These are phyloP conservation scores for Solanum ahanhuiri DNA, from an alignment of 257 asterid species.

Conservation along the genomic window DNA sequence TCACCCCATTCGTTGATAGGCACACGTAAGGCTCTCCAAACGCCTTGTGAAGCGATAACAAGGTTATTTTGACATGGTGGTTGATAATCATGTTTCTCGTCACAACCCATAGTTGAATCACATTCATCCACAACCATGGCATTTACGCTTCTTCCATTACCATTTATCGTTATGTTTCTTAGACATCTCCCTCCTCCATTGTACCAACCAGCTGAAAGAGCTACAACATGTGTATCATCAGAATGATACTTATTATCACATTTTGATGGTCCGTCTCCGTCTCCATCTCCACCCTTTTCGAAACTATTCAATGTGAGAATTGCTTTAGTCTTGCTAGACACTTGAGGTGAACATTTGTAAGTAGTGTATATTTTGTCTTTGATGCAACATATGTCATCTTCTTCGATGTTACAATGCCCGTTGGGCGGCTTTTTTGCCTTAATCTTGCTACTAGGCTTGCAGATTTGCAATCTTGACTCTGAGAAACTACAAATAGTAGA, in stretches of 20 bases:
- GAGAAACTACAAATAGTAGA: neutral
- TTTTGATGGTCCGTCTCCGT: slow-evolving; percentile 33
- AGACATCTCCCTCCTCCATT: slow-evolving; percentile 23
- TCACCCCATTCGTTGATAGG: slow-evolving; percentile 1
- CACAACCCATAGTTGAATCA: slow-evolving; percentile 19
- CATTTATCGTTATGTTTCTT: slow-evolving; percentile 14
- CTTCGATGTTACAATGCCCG: slow-evolving; percentile 26
- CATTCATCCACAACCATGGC: slow-evolving; percentile 42
- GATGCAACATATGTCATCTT: slow-evolving; percentile 32
- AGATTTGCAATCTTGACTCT: neutral
- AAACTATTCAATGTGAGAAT: slow-evolving; percentile 33
- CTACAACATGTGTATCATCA: slow-evolving; percentile 23
- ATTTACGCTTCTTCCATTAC: slow-evolving; percentile 27
- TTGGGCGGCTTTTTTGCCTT: slow-evolving; percentile 29
- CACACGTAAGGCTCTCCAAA: slow-evolving; percentile 18
- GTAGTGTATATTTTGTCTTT: slow-evolving; percentile 17
- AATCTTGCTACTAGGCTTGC: slow-evolving; percentile 26
- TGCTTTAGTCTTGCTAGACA: slow-evolving; percentile 18
- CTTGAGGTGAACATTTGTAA: slow-evolving; percentile 26
- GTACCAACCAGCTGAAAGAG: slow-evolving; percentile 44
- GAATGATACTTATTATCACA: slow-evolving; percentile 35
- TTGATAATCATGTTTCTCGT: slow-evolving; percentile 5
- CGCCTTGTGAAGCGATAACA: slow-evolving; percentile 23
- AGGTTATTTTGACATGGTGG: slow-evolving; percentile 18
- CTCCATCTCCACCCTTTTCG: slow-evolving; percentile 17